Evolutionary conservation across 2,329 filamentous ascomycete species (phyloP), one percentile per base, ranked within the genome.

Genomic region (Colletotrichum viniferum): DNA sequence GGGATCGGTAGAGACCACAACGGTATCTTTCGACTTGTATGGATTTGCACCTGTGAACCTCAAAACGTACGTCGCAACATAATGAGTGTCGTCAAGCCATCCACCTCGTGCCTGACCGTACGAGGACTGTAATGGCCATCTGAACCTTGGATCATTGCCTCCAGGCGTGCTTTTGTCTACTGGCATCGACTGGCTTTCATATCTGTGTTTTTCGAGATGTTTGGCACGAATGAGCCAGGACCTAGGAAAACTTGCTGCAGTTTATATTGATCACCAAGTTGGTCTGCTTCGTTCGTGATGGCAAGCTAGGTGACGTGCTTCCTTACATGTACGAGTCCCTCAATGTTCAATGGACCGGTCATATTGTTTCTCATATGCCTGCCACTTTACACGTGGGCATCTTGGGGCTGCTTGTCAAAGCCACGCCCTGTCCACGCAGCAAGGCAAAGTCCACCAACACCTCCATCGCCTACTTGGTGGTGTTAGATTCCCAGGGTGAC

Each of bases 81-180:
- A 7, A 13, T 6, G 3, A 1, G 18, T 21, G 43, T 21, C 12
- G n/a, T 52, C 5, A 21, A 21, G 10, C 10, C 43, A 48, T 13
- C 3, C 43, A 21, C 5, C 43, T 13, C 3, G n/a, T 48, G 26
- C 43, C n/a, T 52, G 43, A 24, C 6, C 43, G 43, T n/a, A n/a
- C n/a, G 12, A 10, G 4, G 3, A 7, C 12, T 10, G 0, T 21
- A 6, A 1, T 4, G 10, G 10, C 6, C 43, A 21, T 21, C 2
- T 21, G n/a, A 7, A 21, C n/a, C n/a, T 10, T 52, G 43, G 5
- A 52, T 52, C 4, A 4, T 24, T 13, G 43, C 9, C n/a, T 36
- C 6, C 1, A 3, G 0, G n/a, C 5, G 38, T 48, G 5, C 10
- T 24, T n/a, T 21, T 13, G n/a, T 52, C 43, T 13, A 0, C n/a